These are phyloP conservation scores for Termitomyces bulborhizus DNA, from an alignment of 768 basidiomycete species.

Conservation along the genomic window DNA sequence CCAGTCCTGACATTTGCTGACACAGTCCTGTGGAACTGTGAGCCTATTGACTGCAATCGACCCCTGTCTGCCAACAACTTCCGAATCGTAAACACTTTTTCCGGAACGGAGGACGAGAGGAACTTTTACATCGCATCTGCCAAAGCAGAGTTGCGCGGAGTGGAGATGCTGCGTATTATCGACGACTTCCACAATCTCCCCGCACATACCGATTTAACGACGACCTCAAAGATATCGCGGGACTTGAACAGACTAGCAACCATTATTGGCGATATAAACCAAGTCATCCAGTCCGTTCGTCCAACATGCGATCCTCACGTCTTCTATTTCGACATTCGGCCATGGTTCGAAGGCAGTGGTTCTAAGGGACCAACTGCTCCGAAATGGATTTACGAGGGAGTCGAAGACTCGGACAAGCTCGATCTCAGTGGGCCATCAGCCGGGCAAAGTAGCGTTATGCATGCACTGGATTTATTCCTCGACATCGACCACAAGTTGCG, in stretches of 20 bases:
- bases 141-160: constrained; percentile 77
- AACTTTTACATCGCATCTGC: constrained; percentile 88
- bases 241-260: constrained; percentile 64
- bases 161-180: constrained; percentile 81
- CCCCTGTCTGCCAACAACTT: constrained; percentile 72
- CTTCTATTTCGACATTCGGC: constrained; percentile 87
- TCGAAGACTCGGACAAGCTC: constrained; percentile 48
- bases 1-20: constrained; percentile 95
- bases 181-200: constrained; percentile 79
- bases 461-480: constrained; percentile 77
- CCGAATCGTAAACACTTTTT: constrained; percentile 67
- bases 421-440: constrained; percentile 87
- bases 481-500: constrained; percentile 85
- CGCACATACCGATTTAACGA: constrained; percentile 54
- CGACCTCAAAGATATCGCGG: constrained; percentile 60
- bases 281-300: constrained; percentile 63
- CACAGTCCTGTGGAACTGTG: constrained; percentile 93
- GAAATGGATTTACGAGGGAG: constrained; percentile 77
- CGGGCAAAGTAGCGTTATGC: constrained; percentile 91
- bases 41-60: constrained; percentile 45
- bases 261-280: constrained; percentile 70
- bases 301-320: constrained; percentile 73
- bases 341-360: constrained; percentile 88
- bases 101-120: constrained; percentile 76
- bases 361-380: constrained; percentile 43